Evolutionary conservation across 176 grass and related monocot genomes (phyloP), one percentile per base, ranked within the genome.

Genomic region (Phoenix roebelenii): DNA sequence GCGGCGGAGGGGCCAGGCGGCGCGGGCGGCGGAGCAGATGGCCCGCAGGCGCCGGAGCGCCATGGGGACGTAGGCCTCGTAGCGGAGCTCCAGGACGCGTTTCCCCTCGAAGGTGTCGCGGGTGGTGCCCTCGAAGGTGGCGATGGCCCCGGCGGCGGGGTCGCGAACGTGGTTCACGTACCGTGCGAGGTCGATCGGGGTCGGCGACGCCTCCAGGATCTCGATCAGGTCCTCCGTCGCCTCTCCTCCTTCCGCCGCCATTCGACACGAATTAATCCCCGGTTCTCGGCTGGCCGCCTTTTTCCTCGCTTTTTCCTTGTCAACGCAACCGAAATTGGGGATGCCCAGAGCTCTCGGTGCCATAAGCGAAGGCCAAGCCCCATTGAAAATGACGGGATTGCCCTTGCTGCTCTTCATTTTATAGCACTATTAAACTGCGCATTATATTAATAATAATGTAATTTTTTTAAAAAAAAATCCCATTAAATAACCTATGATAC

Each of bases 81-180:
- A 90, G 0, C 83, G 79, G 63, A 95, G 83, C 79, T 95, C 91
- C 55, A 95, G 74, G 16, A 90, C 91, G 23, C 83, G 86, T 66
- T 77, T 64, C 55, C 86, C 90, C 5, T 63, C 79, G 80, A 95
- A 95, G 83, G 74, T 65, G 86, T 87, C 83, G 26, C 86, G 83
- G 3, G 91, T 90, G 16, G 86, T 90, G 20, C 91, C 91, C 68
- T 95, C 86, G 74, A 95, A 95, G 28, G 90, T 95, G 5, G 90
- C 86, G 77, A 95, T 87, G 66, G 90, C 90, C 24, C 90, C 90
- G 15, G 91, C 86, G 1, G 80, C 78, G 14, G 82, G 74, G 77
- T 95, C 80, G 48, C 86, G 91, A 6, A 95, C 91, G 83, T 87
- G 77, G 68, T 81, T 70, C 30, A 90, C 72, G 68, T 89, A 81